Base-by-base conservation (phyloP, 106 monocot species). In the Dendrobium huoshanense region DNA sequence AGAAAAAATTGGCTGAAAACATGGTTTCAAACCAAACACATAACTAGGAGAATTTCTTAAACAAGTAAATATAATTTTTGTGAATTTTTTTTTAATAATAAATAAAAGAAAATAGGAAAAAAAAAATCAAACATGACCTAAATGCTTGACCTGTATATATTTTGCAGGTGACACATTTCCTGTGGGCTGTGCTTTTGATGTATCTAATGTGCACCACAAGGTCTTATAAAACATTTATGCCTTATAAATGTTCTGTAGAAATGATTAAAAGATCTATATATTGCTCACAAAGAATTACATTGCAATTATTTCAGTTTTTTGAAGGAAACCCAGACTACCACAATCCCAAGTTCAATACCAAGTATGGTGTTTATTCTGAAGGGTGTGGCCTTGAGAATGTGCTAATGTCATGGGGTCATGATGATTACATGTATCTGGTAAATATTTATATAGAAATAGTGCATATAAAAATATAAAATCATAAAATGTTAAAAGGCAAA, bases 381-480 rank as follows among this genome's bases (percentile, higher is more conserved):
- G 93, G 87, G 17, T 97, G 94, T 78, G 96, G 96, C 41, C 87
- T 97, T 29, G 80, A 94, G 55, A 97, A 94, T 77, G 96, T 94
- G 22, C 67, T 86, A 72, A 94, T 97, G 89, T 97, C 96, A 2
- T 97, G 90, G 90, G 96, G 96, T 2, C 96, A 97, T 72, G 94
- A 97, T 79, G 96, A 94, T 44, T 94, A 94, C 72, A 97, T 97
- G 96, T 97, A 94, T 54, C 65, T 97, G 92, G 96, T 96, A 85
- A 72, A 18, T 37, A 13, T 2, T 5, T 27, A 11, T 20, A 37
- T 31, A 22, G 4, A 51, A 51, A 51, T 51, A 51, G 2, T 51
- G 15, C 15, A 51, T 51, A 51, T 51, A 51, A 9, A 47, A 47
- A 47, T 7, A 47, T 10, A 47, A 47, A 47, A 47, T 9, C 47